phyloP scores from a whole-genome alignment of 2,329 filamentous ascomycete genomes.

The Monosporascus sp. region DNA sequence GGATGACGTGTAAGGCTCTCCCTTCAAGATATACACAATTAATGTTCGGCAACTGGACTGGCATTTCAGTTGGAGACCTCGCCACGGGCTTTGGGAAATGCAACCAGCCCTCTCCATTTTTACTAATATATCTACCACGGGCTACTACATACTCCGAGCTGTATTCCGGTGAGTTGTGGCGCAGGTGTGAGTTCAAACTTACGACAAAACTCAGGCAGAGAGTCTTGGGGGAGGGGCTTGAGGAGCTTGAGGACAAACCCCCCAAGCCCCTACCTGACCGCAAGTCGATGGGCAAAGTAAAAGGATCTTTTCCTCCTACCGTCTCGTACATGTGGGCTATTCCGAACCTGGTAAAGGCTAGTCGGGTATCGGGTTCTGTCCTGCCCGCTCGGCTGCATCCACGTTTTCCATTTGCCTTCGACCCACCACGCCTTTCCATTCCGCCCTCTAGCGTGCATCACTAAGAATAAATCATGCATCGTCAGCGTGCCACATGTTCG shows the following conservation, averaged over 20 bases:
- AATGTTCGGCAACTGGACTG: too few relatives aligned
- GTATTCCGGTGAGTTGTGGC: not conserved
- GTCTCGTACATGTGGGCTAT: not conserved
- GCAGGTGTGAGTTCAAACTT: not conserved
- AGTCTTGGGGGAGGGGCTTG: too few relatives aligned
- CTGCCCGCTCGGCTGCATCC: not conserved
- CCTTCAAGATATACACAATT: too few relatives aligned
- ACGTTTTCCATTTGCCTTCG: not conserved
- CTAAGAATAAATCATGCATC: not conserved
- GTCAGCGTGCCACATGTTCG: not conserved
- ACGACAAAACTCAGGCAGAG: not conserved
- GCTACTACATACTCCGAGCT: not conserved
- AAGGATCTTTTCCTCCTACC: not conserved
- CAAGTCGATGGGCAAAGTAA: not conserved
- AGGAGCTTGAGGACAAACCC: too few relatives aligned
- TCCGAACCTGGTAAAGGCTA: not conserved
- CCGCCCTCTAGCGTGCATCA: not conserved
- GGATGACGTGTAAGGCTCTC: too few relatives aligned
- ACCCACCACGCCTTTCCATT: not conserved
- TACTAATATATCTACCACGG: too few relatives aligned
- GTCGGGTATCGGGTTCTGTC: not conserved
- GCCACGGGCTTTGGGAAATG: too few relatives aligned
- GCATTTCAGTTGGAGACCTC: too few relatives aligned
- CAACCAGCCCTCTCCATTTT: too few relatives aligned
- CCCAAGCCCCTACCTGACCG: not conserved